Base-by-base conservation (phyloP, 208 protist species). In the Trypanosoma avium region DNA sequence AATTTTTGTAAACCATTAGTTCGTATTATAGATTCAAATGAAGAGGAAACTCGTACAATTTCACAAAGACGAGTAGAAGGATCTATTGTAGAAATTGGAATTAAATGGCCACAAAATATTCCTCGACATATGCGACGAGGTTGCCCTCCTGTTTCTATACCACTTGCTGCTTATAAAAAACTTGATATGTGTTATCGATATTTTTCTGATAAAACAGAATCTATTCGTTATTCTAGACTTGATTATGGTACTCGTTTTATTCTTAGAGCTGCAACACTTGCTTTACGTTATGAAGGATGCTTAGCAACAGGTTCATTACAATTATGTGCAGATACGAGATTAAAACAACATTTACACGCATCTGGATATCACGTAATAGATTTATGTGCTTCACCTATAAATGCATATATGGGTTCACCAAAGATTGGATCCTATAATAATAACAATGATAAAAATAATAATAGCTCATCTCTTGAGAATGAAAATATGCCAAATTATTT, bases 321-420 rank as follows among this genome's bases (percentile, higher is more conserved):
- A 80, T 75, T 95, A 19, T 95, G 84, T 70, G 89, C 89, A 0
- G 89, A 95, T 73, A 90, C 78, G 19, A 54, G 69, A 27, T 68
- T 95, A 52, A 95, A 95, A 73, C 86, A 85, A 57, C 75, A 90
- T 63, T 69, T 95, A 36, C 83, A 95, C 79, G 79, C 79, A 4
- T 26, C 58, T 0, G 89, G 89, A 38, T 95, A 92, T 61, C 81
- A 83, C 36, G 85, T 95, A 33, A 85, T 95, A 55, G 89, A 95
- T 68, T 66, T 92, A 33, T 95, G 89, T 36, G 86, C 89, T 15
- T 95, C 89, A 6, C 89, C 89, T 29, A 95, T 95, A 58, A 95
- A 95, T 65, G 89, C 89, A 9, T 95, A 95, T 69, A 92, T 92
- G 85, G 84, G 77, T 10, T 21, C 64, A 21, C 81, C 85, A 8